phyloP scores from a whole-genome alignment of 192 early-diverging fungal species.

The Linnemannia exigua region DNA sequence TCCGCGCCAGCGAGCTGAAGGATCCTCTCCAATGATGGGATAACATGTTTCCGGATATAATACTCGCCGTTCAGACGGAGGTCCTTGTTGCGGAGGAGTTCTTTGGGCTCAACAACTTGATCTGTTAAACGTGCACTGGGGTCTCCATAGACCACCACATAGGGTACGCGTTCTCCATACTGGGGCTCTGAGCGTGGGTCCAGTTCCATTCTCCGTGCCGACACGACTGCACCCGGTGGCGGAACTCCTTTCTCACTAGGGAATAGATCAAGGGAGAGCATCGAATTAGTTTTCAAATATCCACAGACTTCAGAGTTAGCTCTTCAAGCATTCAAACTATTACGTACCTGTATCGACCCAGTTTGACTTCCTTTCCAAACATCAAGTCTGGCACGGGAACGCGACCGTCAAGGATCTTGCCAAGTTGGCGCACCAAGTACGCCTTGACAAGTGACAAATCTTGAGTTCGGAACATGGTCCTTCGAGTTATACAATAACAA shows the following conservation, averaged over 20 bases:
- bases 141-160: slow-evolving; percentile 83
- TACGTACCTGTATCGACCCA: slow-evolving; percentile 81
- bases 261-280: not conserved
- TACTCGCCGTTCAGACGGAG: slow-evolving; percentile 83
- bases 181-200: slow-evolving; percentile 87
- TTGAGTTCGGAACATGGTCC: slow-evolving; percentile 83
- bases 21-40: slow-evolving; percentile 83
- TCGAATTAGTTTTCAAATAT: not conserved
- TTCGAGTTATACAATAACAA: slow-evolving; percentile 33
- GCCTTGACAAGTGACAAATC: slow-evolving; percentile 86
- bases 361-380: slow-evolving; percentile 89
- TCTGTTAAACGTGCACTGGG: slow-evolving; percentile 78
- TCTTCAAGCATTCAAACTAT: not conserved
- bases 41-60: slow-evolving; percentile 89
- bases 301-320: not conserved
- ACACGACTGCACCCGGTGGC: slow-evolving; percentile 83
- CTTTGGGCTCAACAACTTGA: slow-evolving; percentile 77
- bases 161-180: slow-evolving; percentile 92
- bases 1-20: slow-evolving; percentile 87
- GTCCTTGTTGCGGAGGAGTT: slow-evolving; percentile 71
- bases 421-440: slow-evolving; percentile 80
- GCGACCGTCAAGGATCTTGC: slow-evolving; percentile 76
- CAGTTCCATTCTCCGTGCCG: slow-evolving; percentile 72
- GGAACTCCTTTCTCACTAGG: slow-evolving; percentile 65
- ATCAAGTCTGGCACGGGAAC: slow-evolving; percentile 85